These are phyloP conservation scores for Phytophthora parvispora DNA, from an alignment of 352 stramenopile species.

Conservation along the genomic window DNA sequence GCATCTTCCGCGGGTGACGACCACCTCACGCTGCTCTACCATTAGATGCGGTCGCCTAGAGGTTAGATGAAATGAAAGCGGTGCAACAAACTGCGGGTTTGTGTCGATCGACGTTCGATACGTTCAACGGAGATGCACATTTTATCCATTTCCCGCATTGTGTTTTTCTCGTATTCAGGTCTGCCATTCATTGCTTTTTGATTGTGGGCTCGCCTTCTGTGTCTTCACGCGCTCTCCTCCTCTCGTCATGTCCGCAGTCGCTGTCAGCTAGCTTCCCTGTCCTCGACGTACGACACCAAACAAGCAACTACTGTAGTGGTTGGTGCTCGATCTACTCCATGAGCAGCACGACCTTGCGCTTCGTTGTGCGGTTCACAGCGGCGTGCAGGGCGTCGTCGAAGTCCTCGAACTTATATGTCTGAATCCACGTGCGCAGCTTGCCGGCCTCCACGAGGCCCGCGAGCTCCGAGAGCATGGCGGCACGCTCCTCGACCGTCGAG, in stretches of 20 bases:
- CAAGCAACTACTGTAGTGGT: slow-evolving; percentile 11
- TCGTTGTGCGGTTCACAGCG: slow-evolving; percentile 82
- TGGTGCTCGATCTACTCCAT: slow-evolving; percentile 68
- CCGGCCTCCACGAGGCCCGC: slow-evolving; percentile 70
- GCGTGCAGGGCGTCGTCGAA: slow-evolving; percentile 83
- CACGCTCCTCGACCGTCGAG: slow-evolving; percentile 66
- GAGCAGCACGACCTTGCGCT: slow-evolving; percentile 86
- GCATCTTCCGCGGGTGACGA: slow-evolving; percentile 28
- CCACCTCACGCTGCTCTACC: slow-evolving; percentile 56
- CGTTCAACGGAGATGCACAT: slow-evolving; percentile 28
- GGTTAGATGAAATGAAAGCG: slow-evolving; percentile 17
- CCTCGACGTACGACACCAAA: slow-evolving; percentile 22
- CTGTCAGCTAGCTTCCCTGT: slow-evolving; percentile 31
- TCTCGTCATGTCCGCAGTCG: slow-evolving; percentile 19
- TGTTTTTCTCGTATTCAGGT: slow-evolving; percentile 39
- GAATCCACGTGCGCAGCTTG: slow-evolving; percentile 87
- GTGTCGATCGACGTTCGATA: background rate
- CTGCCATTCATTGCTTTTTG: slow-evolving; percentile 37
- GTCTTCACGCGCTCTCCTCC: background rate
- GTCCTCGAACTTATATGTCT: slow-evolving; percentile 89
- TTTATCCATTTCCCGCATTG: slow-evolving; percentile 35
- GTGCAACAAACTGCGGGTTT: slow-evolving; percentile 6
- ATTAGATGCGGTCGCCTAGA: slow-evolving; percentile 32
- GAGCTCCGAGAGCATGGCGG: slow-evolving; percentile 77
- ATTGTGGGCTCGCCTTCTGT: slow-evolving; percentile 27